Percentiles rank a stretch among this genome's conserved stretches.
Conservation (phyloP, 768 basidiomycete genomes). For the Collybiopsis confluens region DNA sequence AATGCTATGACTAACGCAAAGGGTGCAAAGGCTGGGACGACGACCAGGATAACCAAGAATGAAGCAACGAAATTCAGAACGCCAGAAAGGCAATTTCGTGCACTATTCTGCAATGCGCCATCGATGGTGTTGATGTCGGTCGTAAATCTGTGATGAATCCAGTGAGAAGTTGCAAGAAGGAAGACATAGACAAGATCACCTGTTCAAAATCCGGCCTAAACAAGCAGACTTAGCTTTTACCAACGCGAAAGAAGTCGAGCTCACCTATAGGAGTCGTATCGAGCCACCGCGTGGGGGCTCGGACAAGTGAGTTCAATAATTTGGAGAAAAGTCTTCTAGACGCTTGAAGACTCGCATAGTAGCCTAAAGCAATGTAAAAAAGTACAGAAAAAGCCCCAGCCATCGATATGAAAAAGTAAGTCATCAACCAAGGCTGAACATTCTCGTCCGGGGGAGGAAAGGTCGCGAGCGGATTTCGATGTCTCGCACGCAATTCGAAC, state of each 20-base stretch:
- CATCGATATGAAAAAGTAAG: conserved; percentile 62
- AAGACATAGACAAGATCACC: not conserved
- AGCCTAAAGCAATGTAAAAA: conserved; percentile 56
- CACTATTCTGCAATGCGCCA: conserved; percentile 52
- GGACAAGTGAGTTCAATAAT: conserved; percentile 50
- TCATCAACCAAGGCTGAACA: conserved; percentile 62
- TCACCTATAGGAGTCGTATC: conserved; percentile 73
- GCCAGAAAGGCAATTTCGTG: conserved; percentile 50
- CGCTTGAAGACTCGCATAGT: conserved; percentile 66
- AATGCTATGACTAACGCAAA: conserved; percentile 66
- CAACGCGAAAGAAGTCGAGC: conserved; percentile 44
- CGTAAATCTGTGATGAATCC: conserved; percentile 44
- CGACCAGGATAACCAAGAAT: conserved; percentile 56
- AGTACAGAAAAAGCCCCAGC: conserved; percentile 50
- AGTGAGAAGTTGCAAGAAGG: not conserved
- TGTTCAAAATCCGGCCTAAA: conserved; percentile 3
- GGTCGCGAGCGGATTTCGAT: conserved; percentile 45
- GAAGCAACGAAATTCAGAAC: conserved; percentile 59
- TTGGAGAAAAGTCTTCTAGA: conserved; percentile 55
- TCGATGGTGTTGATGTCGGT: conserved; percentile 76
- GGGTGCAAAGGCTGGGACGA: conserved; percentile 62
- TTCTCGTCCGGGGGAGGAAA: conserved; percentile 57
- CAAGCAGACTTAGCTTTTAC: not conserved
- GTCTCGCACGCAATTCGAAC: conserved; percentile 14
- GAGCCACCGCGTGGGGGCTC: conserved; percentile 68